Evolutionary conservation across 768 basidiomycete genomes (phyloP), one percentile per base, ranked within the genome.

Genomic region (Naematelia encephala): DNA sequence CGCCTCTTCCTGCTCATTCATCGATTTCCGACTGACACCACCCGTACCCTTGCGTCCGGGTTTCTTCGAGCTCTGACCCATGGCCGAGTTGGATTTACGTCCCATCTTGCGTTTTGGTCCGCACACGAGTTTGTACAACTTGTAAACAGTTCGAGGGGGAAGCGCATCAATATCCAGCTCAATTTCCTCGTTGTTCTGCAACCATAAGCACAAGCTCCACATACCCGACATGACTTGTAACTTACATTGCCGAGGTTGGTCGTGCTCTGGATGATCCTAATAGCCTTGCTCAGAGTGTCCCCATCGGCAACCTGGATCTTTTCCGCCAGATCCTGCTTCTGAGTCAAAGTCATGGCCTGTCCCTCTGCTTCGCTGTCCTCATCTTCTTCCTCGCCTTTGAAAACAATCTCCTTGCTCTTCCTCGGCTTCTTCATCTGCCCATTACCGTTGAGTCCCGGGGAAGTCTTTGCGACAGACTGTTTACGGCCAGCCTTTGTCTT

Each of bases 241-340:
- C 91, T 80, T 77, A 96, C 93, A 72, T 91, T 89, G 74, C 91
- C 85, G 57, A 97, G 88, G 71, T 91, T 90, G 2, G 93, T 92
- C 30, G 93, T 90, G 73, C 90, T 88, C 69, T 94, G 89, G 60
- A 98, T 97, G 74, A 97, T 92, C 70, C 89, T 84, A 70, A 98
- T 92, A 54, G 96, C 94, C 72, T 85, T 86, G 78, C 91, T 88
- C 61, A 98, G 79, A 74, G 88, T 88, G 52, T 82, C 76, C 21
- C 87, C 91, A 64, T 96, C 90, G 23, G 96, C 84, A 69, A 84
- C 84, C 60, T 83, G 83, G 65, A 99, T 99, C 52, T 91, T 89
- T 78, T 97, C 92, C 71, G 92, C 94, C 56, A 99, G 81, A 74
- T 97, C 91, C 79, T 96, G 92, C 87, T 99, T 99, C 81, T 98